phyloP scores from a whole-genome alignment of 768 basidiomycete species.

The Lactifluus pinguis region DNA sequence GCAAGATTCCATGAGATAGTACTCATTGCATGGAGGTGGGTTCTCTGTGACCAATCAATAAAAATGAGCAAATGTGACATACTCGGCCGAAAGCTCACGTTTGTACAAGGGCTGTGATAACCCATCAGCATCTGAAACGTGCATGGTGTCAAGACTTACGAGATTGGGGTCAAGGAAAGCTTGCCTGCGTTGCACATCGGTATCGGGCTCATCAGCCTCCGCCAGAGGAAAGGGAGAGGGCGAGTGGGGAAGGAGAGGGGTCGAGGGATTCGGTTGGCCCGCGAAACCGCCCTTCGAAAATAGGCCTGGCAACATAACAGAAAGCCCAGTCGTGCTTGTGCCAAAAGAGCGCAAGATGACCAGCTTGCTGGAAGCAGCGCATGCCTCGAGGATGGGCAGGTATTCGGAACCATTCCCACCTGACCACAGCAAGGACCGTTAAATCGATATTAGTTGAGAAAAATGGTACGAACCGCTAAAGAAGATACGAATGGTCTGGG shows the following conservation, averaged over 20 bases:
- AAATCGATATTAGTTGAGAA: not conserved
- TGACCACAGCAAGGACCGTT: conserved; percentile 23
- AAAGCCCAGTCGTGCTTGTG: conserved; percentile 38
- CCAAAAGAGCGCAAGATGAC: conserved; percentile 46
- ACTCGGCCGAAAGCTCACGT: not conserved
- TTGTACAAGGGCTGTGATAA: conserved; percentile 13
- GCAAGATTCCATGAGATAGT: conserved; percentile 69
- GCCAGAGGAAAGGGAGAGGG: not conserved
- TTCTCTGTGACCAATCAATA: conserved; percentile 40
- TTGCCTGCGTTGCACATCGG: not conserved
- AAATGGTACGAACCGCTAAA: conserved; percentile 9
- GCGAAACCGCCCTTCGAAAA: conserved; percentile 31
- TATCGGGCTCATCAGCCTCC: not conserved
- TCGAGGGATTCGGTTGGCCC: not conserved
- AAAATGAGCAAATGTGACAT: conserved; percentile 5
- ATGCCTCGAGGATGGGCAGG: conserved; percentile 47
- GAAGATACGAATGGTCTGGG: conserved; percentile 10
- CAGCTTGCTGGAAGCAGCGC: conserved; percentile 58
- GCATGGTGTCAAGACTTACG: conserved; percentile 18
- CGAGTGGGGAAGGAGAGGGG: not conserved
- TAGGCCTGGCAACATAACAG: conserved; percentile 42
- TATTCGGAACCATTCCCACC: conserved; percentile 47
- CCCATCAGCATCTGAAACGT: not conserved
- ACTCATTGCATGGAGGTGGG: conserved; percentile 80
- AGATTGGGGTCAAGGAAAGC: conserved; percentile 30